phyloP scores from a whole-genome alignment of 148 eudicot species.

The Rhododendron mucronatum region DNA sequence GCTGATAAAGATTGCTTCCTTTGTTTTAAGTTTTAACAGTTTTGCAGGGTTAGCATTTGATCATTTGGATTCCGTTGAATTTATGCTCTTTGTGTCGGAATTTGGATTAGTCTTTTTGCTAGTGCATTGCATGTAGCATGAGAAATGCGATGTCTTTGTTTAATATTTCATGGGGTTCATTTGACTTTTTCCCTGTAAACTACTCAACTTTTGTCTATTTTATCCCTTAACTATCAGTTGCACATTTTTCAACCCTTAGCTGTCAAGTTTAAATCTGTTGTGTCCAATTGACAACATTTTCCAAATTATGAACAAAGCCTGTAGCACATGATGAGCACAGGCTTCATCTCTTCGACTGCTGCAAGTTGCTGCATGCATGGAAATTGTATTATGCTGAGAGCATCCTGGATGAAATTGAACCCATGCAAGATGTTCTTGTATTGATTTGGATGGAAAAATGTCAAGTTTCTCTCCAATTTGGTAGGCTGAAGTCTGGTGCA shows the following conservation, averaged over 20 bases:
- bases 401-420: background rate
- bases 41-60: background rate
- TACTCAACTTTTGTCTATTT: background rate
- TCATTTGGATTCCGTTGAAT: background rate
- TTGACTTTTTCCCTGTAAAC: too few relatives aligned
- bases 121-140: background rate
- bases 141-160: background rate
- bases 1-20: background rate
- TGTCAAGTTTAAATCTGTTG: background rate
- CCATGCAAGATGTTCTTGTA: background rate
- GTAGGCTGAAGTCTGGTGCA: background rate
- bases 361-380: background rate
- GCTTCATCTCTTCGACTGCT: background rate
- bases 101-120: background rate
- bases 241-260: background rate
- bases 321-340: background rate
- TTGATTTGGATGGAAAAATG: background rate
- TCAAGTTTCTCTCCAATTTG: background rate
- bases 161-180: background rate
- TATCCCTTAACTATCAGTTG: background rate
- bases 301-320: background rate
- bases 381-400: background rate
- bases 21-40: background rate
- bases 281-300: background rate
- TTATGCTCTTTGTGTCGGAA: background rate